These are phyloP conservation scores for Blastobotrys peoriensis DNA, from an alignment of 805 yeast species.

Conservation along the genomic window DNA sequence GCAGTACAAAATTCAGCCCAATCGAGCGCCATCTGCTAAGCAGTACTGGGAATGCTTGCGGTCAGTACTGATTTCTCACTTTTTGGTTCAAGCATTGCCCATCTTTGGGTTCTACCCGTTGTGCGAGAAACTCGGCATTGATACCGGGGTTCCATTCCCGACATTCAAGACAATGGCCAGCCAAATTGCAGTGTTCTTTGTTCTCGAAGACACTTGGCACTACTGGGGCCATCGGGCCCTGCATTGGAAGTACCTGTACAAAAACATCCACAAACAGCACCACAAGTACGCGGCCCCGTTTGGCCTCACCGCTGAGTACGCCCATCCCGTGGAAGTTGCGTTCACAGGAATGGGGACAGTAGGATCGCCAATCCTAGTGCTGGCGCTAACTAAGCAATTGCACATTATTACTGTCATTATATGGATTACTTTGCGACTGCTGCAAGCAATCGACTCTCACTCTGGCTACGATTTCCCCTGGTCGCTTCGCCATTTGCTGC, in stretches of 20 bases:
- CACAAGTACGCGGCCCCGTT: slow-evolving; percentile 98
- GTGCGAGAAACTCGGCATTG: slow-evolving; percentile 72
- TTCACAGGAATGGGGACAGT: slow-evolving; percentile 92
- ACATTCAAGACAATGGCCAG: slow-evolving; percentile 45
- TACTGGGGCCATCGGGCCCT: slow-evolving; percentile 90
- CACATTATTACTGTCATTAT: slow-evolving; percentile 81
- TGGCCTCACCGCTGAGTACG: slow-evolving; percentile 95
- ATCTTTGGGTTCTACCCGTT: slow-evolving; percentile 96
- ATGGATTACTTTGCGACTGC: slow-evolving; percentile 83
- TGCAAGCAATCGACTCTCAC: slow-evolving; percentile 97
- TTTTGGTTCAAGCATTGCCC: slow-evolving; percentile 89
- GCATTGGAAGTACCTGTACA: slow-evolving; percentile 78
- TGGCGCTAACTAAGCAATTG: slow-evolving; percentile 63
- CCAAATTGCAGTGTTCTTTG: slow-evolving; percentile 73
- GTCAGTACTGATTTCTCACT: slow-evolving; percentile 77
- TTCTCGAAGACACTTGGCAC: slow-evolving; percentile 93
- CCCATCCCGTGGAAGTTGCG: slow-evolving; percentile 91
- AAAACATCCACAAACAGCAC: slow-evolving; percentile 92
- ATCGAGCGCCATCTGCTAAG: slow-evolving; percentile 66
- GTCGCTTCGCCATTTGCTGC: slow-evolving; percentile 85
- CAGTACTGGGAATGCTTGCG: slow-evolving; percentile 93
- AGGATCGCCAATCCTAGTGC: slow-evolving; percentile 85
- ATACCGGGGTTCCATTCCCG: slow-evolving; percentile 82
- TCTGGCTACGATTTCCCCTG: slow-evolving; percentile 98
- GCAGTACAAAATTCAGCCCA: slow-evolving; percentile 83